These are phyloP conservation scores for Lunasporangiospora selenospora DNA, from an alignment of 192 early-diverging fungal species.

Conservation along the genomic window DNA sequence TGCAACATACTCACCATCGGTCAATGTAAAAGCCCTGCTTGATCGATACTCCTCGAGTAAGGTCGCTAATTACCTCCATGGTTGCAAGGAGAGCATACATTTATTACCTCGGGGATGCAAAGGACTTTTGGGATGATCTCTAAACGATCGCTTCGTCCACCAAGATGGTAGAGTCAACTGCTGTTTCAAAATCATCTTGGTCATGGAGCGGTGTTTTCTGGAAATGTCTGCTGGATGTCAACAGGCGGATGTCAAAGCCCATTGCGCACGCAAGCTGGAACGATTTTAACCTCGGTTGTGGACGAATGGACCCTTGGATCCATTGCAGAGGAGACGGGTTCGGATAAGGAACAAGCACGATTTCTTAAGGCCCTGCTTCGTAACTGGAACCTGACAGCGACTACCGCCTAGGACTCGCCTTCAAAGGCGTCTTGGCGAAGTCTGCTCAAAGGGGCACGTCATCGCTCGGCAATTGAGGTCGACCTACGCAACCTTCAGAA, in stretches of 20 bases:
- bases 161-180: constrained; percentile 2
- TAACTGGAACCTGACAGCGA: no score
- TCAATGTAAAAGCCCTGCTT: constrained; percentile 18
- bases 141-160: constrained; percentile 17
- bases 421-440: neutral
- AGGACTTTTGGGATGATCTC: constrained; percentile 42
- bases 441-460: neutral
- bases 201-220: constrained; percentile 21
- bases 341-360: constrained; percentile 10
- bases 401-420: no score
- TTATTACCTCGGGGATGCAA: constrained; percentile 11
- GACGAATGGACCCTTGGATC: constrained; percentile 6
- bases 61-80: constrained; percentile 3
- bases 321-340: constrained; percentile 20
- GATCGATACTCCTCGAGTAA: constrained; percentile 7
- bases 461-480: no score
- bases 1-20: constrained; percentile 33
- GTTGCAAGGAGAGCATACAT: constrained; percentile 16
- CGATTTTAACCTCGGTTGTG: constrained; percentile 8
- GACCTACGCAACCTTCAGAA: no score
- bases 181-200: no score
- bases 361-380: constrained; percentile 28
- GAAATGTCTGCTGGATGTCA: constrained; percentile 21
- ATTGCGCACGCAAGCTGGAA: constrained; percentile 26
- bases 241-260: constrained; percentile 12